These are phyloP conservation scores for Boletus eberwhitei DNA, from an alignment of 768 basidiomycete genomes.

Conservation along the genomic window DNA sequence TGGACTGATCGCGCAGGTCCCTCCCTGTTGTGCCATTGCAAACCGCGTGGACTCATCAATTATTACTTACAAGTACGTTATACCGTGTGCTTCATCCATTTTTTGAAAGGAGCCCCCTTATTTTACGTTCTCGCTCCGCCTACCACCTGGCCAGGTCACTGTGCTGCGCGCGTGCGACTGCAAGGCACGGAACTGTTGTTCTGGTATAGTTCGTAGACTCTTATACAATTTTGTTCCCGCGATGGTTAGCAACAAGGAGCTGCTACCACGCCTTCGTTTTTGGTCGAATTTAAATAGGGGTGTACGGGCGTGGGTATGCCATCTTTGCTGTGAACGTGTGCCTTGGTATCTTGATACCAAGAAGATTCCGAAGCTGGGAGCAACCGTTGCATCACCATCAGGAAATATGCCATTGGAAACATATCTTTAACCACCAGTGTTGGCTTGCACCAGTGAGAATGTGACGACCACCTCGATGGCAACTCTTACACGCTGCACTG, in stretches of 20 bases:
- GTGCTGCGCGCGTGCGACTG: not conserved
- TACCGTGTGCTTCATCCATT: not conserved
- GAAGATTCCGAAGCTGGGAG: not conserved
- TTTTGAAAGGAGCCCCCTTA: not conserved
- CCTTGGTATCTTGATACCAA: not conserved
- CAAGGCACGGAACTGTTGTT: not conserved
- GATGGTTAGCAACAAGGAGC: not conserved
- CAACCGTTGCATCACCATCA: not conserved
- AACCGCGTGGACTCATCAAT: slow-evolving; percentile 4
- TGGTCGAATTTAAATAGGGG: not conserved
- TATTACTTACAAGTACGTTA: slow-evolving; percentile 2
- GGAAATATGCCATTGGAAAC: not conserved
- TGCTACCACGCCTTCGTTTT: not conserved
- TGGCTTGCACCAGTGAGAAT: too few relatives aligned
- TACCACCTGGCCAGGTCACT: not conserved
- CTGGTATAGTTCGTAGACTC: not conserved
- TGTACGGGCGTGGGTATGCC: not conserved
- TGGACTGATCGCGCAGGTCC: slow-evolving; percentile 2
- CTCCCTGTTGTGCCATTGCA: not conserved
- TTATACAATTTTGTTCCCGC: not conserved
- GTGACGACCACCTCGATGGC: too few relatives aligned
- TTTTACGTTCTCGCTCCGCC: not conserved
- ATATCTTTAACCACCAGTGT: not conserved
- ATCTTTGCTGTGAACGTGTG: not conserved
- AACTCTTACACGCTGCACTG: too few relatives aligned